Conservation (phyloP, 1,139 yeast genomes). For the Neolecta irregularis region DNA sequence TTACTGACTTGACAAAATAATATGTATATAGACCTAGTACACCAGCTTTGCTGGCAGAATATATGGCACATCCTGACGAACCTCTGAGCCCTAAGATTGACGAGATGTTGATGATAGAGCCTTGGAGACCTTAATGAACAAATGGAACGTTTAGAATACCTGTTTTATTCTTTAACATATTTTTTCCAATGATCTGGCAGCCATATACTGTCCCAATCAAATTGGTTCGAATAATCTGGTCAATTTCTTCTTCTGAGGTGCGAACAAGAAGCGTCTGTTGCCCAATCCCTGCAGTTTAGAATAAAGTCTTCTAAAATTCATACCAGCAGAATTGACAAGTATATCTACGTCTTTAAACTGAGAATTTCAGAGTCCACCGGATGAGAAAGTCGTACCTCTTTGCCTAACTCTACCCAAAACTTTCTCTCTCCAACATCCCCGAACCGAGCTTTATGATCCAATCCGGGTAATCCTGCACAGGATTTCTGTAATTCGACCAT, state of each 20-base stretch:
- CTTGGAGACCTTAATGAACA: slow-evolving; percentile 26
- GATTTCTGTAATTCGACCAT: slow-evolving; percentile 26
- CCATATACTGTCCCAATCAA: slow-evolving; percentile 50
- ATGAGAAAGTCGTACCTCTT: too few species aligned
- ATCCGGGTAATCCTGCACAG: slow-evolving; percentile 26
- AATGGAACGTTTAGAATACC: slow-evolving; percentile 13
- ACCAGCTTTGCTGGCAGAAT: slow-evolving; percentile 74
- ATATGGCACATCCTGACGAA: slow-evolving; percentile 50
- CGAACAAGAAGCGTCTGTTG: slow-evolving; percentile 41
- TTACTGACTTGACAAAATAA: slow-evolving; percentile 21
- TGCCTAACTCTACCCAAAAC: slow-evolving; percentile 3
- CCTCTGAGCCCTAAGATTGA: slow-evolving; percentile 46
- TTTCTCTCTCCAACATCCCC: slow-evolving; percentile 22
- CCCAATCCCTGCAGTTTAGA: slow-evolving; percentile 37
- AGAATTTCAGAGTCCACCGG: too few species aligned
- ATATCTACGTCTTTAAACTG: slow-evolving; percentile 13
- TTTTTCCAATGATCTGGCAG: slow-evolving; percentile 29
- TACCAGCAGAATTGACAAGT: slow-evolving; percentile 18
- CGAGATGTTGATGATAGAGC: slow-evolving; percentile 48
- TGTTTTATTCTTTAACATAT: slow-evolving; percentile 4
- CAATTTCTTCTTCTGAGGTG: slow-evolving; percentile 32
- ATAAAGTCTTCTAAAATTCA: background rate
- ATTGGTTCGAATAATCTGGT: slow-evolving; percentile 41
- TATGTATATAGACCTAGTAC: slow-evolving; percentile 17
- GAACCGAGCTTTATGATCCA: slow-evolving; percentile 33